Percentiles rank a stretch among this genome's conserved stretches.
phyloP scores from a whole-genome alignment of 2,329 filamentous ascomycete species.

The Fusarium foetens region DNA sequence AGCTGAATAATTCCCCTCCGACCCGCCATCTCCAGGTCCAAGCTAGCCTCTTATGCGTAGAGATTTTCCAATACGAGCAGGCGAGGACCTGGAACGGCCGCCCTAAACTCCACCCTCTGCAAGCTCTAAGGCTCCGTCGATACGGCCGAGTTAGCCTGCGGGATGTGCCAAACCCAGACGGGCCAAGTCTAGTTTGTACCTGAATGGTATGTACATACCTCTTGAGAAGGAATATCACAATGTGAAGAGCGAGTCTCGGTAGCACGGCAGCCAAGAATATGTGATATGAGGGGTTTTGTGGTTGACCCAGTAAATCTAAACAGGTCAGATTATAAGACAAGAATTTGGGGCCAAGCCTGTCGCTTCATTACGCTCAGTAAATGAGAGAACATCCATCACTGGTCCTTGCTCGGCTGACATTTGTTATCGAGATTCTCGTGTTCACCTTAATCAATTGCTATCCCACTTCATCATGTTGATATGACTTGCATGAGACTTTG shows the following conservation, averaged over 20 bases:
- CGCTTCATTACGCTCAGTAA: neutral
- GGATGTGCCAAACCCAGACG: conserved; percentile 15
- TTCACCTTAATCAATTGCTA: neutral
- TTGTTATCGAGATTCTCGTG: neutral
- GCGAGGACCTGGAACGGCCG: conserved; percentile 16
- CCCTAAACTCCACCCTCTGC: conserved; percentile 16
- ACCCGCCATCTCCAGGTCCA: neutral
- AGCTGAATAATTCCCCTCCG: conserved; percentile 11
- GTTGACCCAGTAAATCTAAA: neutral
- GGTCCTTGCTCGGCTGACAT: neutral
- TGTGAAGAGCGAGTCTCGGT: neutral
- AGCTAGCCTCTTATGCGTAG: neutral
- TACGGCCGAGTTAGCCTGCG: conserved; percentile 15
- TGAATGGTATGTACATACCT: neutral
- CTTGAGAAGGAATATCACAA: neutral
- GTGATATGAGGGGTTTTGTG: neutral
- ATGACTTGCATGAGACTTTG: neutral
- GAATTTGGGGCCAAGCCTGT: neutral
- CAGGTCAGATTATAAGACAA: neutral
- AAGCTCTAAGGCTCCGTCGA: neutral
- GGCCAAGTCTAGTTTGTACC: conserved; percentile 25
- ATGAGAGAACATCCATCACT: neutral
- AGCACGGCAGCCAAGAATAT: conserved; percentile 3
- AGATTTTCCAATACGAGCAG: conserved; percentile 39
- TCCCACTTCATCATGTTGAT: neutral